These are phyloP conservation scores for Colletotrichum noveboracense DNA, from an alignment of 2,329 filamentous ascomycete genomes.

Conservation along the genomic window DNA sequence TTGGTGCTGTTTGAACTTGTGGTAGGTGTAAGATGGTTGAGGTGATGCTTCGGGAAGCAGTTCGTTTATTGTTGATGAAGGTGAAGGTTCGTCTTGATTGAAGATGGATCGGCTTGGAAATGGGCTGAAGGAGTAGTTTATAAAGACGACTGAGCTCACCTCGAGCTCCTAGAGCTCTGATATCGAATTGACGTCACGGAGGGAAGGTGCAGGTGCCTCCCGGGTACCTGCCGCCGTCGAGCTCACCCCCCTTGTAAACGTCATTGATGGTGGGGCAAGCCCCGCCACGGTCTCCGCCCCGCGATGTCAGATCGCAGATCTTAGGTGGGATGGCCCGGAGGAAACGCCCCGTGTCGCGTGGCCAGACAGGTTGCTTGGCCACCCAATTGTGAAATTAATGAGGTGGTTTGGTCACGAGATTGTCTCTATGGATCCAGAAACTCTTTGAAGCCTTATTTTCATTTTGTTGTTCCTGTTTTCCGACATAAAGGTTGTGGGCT, in stretches of 20 bases:
- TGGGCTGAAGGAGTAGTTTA: not conserved
- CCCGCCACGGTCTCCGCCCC: not conserved
- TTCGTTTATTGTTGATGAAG: not conserved
- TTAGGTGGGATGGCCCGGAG: not conserved
- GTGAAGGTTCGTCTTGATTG: not conserved
- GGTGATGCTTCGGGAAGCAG: not conserved
- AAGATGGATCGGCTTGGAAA: no score
- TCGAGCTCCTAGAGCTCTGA: not conserved
- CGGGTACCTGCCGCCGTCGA: not conserved
- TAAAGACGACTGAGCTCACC: rapidly evolving
- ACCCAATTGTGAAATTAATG: not conserved
- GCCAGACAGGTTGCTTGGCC: not conserved
- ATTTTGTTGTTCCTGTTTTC: not conserved
- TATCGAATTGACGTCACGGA: conserved; percentile 5
- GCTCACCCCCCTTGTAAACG: not conserved
- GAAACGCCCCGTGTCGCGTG: conserved; percentile 6
- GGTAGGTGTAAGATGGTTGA: not conserved
- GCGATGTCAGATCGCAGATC: conserved; percentile 11
- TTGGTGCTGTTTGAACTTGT: rapidly evolving
- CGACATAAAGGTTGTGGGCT: not conserved
- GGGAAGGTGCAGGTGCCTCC: not conserved
- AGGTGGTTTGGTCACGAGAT: not conserved
- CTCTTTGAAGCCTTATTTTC: not conserved
- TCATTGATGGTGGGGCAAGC: not conserved
- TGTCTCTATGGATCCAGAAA: not conserved